A percentile compares a stretch with the other conserved stretches of the same genome.
phyloP scores from a whole-genome alignment of 2,329 filamentous ascomycete species.

The Nothophoma quercina region DNA sequence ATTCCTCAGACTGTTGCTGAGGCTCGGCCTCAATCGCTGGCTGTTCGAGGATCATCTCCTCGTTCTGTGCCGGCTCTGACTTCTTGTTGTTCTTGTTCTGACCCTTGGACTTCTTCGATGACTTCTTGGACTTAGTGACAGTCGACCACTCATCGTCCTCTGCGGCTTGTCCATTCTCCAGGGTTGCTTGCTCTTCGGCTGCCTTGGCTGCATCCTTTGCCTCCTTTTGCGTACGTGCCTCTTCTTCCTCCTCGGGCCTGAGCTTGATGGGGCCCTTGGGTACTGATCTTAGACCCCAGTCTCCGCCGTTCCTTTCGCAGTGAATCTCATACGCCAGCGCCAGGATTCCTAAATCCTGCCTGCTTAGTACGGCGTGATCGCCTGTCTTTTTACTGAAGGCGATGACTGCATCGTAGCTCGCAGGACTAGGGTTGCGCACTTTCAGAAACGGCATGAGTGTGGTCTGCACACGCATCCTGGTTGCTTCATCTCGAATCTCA shows the following conservation, averaged over 20 bases:
- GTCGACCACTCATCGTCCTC: slow-evolving; percentile 21
- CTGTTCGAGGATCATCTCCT: slow-evolving; percentile 7
- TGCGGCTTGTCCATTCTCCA: slow-evolving; percentile 5
- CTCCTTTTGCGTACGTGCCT: slow-evolving; percentile 29
- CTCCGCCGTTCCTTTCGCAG: slow-evolving; percentile 85
- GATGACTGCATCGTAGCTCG: slow-evolving; percentile 79
- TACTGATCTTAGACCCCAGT: slow-evolving; percentile 80
- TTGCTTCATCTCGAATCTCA: slow-evolving; percentile 86
- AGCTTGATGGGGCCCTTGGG: slow-evolving; percentile 83
- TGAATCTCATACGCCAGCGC: slow-evolving; percentile 95
- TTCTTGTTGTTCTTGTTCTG: slow-evolving; percentile 17
- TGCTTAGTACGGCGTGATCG: slow-evolving; percentile 86
- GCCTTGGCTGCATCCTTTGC: slow-evolving; percentile 19
- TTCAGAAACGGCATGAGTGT: slow-evolving; percentile 85
- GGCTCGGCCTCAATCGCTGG: slow-evolving; percentile 15
- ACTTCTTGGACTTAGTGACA: slow-evolving; percentile 17
- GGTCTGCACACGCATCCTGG: slow-evolving; percentile 81
- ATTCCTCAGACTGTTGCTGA: slow-evolving; percentile 21
- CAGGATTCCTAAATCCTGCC: slow-evolving; percentile 86
- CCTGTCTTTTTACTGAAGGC: slow-evolving; percentile 90
- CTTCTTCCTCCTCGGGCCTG: slow-evolving; percentile 32
- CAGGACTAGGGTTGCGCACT: slow-evolving; percentile 74
- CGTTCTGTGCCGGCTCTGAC: neutral
- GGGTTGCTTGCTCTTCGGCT: slow-evolving; percentile 16
- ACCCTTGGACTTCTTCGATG: slow-evolving; percentile 21